These are phyloP conservation scores for Coniochaeta ligniaria DNA, from an alignment of 2,329 filamentous ascomycete genomes.

Conservation along the genomic window DNA sequence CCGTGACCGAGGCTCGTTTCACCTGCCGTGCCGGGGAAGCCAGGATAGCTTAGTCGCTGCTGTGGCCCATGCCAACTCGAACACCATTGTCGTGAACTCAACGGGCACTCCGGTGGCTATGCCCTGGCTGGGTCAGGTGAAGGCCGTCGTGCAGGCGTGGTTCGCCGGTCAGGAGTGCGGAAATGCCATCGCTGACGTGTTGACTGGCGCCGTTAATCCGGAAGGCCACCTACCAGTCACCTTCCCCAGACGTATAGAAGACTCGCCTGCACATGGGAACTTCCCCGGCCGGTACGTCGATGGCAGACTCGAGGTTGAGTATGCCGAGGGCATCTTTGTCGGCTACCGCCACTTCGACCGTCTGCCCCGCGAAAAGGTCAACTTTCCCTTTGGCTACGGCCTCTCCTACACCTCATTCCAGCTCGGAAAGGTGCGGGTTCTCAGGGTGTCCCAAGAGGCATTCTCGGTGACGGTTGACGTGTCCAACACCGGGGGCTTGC, in stretches of 20 bases:
- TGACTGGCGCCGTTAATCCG: neutral
- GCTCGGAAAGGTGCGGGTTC: no score
- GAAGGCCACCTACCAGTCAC: neutral
- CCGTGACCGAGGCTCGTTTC: no score
- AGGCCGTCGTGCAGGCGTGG: neutral
- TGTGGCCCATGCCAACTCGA: no score
- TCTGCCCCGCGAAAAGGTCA: neutral
- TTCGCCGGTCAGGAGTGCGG: neutral
- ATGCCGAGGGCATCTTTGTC: neutral
- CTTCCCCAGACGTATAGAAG: neutral
- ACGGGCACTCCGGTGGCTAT: neutral
- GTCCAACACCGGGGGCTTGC: no score
- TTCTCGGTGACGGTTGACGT: no score
- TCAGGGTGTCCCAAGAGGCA: no score
- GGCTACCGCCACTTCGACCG: neutral
- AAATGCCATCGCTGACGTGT: neutral
- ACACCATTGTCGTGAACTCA: neutral
- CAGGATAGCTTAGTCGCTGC: no score
- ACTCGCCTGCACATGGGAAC: neutral
- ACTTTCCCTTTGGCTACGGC: neutral
- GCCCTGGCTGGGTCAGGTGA: neutral
- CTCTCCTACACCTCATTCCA: neutral
- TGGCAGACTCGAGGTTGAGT: neutral
- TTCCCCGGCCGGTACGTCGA: neutral
- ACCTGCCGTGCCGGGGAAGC: no score